These are phyloP conservation scores for Rhodamnia argentea DNA, from an alignment of 345 rosid species.

Conservation along the genomic window DNA sequence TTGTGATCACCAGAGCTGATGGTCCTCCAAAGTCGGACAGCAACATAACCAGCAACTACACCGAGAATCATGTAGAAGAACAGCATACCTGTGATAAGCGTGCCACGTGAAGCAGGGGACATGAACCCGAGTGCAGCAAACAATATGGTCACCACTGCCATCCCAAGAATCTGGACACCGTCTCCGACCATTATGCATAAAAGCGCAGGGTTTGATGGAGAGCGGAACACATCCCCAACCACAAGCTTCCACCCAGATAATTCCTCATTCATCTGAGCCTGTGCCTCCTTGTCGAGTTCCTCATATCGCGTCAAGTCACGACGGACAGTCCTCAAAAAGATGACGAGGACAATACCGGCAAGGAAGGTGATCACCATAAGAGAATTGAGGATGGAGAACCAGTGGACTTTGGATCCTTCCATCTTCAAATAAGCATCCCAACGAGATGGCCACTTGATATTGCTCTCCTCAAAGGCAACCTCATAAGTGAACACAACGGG, in stretches of 20 bases:
- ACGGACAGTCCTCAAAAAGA: conserved; percentile 82
- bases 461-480: conserved; percentile 59
- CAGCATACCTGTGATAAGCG: conserved; percentile 18
- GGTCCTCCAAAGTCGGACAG: conserved; percentile 16
- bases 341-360: conserved; percentile 81
- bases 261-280: conserved; percentile 92
- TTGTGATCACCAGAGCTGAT: conserved; percentile 11
- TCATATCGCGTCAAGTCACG: conserved; percentile 81
- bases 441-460: conserved; percentile 87
- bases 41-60: conserved; percentile 12
- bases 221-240: conserved; percentile 19
- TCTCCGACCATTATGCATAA: conserved; percentile 14
- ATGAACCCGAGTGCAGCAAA: conserved; percentile 12
- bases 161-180: conserved; percentile 17
- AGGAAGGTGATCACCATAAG: conserved; percentile 85
- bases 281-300: conserved; percentile 88
- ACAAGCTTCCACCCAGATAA: conserved; percentile 51
- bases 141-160: conserved; percentile 14
- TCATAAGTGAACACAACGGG: conserved; percentile 69
- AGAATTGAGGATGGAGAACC: conserved; percentile 70
- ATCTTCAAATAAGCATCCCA: conserved; percentile 50
- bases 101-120: conserved; percentile 19
- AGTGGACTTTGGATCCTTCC: conserved; percentile 79
- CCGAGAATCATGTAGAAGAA: conserved; percentile 19
- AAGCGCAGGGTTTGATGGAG: conserved; percentile 1